Evolutionary conservation across 495 filamentous ascomycete species (phyloP), one percentile per base, ranked within the genome.

Genomic region (Aeminium ludgeri): DNA sequence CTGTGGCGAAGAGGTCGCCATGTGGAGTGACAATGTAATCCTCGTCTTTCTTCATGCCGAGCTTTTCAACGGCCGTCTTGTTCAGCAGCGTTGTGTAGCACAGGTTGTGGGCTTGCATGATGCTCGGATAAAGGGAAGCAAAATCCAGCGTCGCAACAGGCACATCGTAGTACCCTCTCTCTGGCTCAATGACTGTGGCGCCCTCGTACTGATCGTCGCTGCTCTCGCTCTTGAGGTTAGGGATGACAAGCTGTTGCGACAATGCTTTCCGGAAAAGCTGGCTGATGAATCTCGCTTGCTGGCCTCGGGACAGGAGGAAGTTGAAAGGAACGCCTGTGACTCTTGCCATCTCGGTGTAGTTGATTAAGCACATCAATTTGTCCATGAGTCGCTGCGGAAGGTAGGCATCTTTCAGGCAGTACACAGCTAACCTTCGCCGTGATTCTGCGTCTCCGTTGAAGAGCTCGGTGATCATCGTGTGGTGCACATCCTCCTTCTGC

Each of bases 311-410:
- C 3, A 99, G 72, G 15, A 99, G 72, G 53, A 78, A 95, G 53
- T 91, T 94, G 68, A 96, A 99, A 1, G 89, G 91, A 1, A 99
- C 86, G 45, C 89, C 89, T 13, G 89, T 99, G 55, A 99, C 89
- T 72, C 89, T 89, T 30, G 89, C 89, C 89, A 99, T 99, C 59
- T 99, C 89, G 0, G 89, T 96, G 53, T 95, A 95, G 58, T 99
- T 99, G 55, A 92, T 78, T 20, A 99, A 67, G 59, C 89, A 95
- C 59, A 91, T 95, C 23, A 99, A 67, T 53, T 99, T 99, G 58
- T 99, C 89, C 73, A 99, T 83, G 41, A 99, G 62, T 30, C 89
- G 64, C 54, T 96, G 91, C 4, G 89, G 89, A 10, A 99, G 64
- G 51, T 94, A 96, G 7, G 89, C 89, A 66, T 99, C 89, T 60